A percentile compares a stretch with the other conserved stretches of the same genome.
Conservation (phyloP, 768 basidiomycete species). For the Auriscalpium vulgare region DNA sequence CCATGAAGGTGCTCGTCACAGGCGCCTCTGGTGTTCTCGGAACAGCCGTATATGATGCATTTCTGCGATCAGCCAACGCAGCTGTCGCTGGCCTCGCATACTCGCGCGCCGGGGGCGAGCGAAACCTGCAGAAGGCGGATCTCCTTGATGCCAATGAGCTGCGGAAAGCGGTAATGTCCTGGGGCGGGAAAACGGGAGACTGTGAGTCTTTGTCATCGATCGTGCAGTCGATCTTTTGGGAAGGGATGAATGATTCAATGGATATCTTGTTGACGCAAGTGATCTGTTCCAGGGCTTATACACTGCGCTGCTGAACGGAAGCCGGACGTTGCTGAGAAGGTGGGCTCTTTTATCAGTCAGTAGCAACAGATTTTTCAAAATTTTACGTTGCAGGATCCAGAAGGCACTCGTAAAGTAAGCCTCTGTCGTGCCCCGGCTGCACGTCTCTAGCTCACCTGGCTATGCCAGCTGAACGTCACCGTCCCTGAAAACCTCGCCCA, state of each 20-base stretch:
- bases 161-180: slow-evolving; percentile 48
- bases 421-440: not conserved
- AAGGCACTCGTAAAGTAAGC: slow-evolving; percentile 51
- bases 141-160: slow-evolving; percentile 40
- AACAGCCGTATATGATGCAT: slow-evolving; percentile 63
- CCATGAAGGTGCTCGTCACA: slow-evolving; percentile 48
- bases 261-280: not conserved
- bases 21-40: slow-evolving; percentile 93
- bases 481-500: slow-evolving; percentile 68
- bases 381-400: slow-evolving; percentile 46
- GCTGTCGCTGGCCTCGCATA: slow-evolving; percentile 63
- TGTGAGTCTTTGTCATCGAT: slow-evolving; percentile 39
- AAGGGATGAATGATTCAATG: not conserved
- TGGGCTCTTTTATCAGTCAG: slow-evolving; percentile 23
- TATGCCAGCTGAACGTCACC: slow-evolving; percentile 65
- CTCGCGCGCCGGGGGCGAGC: slow-evolving; percentile 48
- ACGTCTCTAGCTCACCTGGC: not conserved
- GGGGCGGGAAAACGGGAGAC: slow-evolving; percentile 45
- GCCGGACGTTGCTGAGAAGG: slow-evolving; percentile 90
- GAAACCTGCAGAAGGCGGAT: slow-evolving; percentile 47
- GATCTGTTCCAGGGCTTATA: slow-evolving; percentile 55
- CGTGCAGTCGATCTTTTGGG: not conserved
- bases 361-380: not conserved
- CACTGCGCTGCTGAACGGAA: slow-evolving; percentile 94
- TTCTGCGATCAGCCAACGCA: slow-evolving; percentile 26